phyloP scores from a whole-genome alignment of 202 grass and related monocot genomes.

The Alloteropsis angusta region DNA sequence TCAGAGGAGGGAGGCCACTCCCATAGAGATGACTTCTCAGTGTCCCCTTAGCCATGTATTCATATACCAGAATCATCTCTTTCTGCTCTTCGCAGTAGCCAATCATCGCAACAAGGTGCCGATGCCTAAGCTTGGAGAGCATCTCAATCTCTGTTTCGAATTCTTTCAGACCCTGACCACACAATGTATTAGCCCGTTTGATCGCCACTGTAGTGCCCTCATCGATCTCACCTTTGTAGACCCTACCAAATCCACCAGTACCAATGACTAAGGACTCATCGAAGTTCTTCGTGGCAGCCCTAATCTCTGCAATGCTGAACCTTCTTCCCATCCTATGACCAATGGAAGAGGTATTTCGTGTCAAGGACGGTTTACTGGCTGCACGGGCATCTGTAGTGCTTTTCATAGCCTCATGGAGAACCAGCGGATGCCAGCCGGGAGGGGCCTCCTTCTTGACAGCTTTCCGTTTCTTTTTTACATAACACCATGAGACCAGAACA shows the following conservation, averaged over 20 bases:
- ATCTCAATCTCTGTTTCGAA: conserved; percentile 97
- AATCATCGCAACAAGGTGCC: conserved; percentile 90
- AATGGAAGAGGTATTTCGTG: conserved; percentile 38
- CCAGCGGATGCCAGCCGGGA: conserved; percentile 81
- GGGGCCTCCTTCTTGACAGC: conserved; percentile 47
- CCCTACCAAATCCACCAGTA: conserved; percentile 91
- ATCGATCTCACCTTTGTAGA: conserved; percentile 73
- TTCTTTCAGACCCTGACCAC: conserved; percentile 78
- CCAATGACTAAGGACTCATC: conserved; percentile 79
- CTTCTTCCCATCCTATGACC: conserved; percentile 56
- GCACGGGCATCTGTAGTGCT: conserved; percentile 69
- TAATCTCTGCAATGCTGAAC: conserved; percentile 72
- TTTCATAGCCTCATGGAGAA: conserved; percentile 78
- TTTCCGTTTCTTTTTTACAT: conserved; percentile 58
- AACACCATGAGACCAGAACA: conserved; percentile 43
- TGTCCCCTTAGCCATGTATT: conserved; percentile 97
- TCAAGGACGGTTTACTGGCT: conserved; percentile 36
- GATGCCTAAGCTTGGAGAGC: conserved; percentile 94
- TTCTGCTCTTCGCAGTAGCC: conserved; percentile 93
- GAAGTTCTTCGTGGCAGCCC: conserved; percentile 71
- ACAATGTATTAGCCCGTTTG: conserved; percentile 72
- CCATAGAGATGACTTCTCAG: conserved; percentile 86
- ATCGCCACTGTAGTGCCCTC: conserved; percentile 63
- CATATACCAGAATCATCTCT: conserved; percentile 92
- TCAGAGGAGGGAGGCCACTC: conserved; percentile 50